phyloP scores from a whole-genome alignment of 2,329 filamentous ascomycete genomes.

The Clonostachys chloroleuca region DNA sequence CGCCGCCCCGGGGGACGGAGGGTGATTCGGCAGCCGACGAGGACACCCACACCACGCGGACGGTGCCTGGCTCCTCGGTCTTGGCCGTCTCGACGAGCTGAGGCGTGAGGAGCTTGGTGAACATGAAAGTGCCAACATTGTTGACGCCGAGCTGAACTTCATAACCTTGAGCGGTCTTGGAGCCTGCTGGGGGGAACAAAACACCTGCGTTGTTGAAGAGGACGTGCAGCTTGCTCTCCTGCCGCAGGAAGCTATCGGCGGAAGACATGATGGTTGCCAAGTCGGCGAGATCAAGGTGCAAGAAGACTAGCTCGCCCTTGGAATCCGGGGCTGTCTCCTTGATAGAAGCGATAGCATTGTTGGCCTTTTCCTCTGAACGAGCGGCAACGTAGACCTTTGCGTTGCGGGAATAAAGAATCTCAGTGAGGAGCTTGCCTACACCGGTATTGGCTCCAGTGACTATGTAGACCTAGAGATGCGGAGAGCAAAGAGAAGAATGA shows the following conservation, averaged over 20 bases:
- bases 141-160: conserved; percentile 34
- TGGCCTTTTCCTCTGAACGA: conserved; percentile 33
- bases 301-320: conserved; percentile 28
- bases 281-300: conserved; percentile 32
- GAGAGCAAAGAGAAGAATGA: conserved; percentile 3
- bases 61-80: conserved; percentile 14
- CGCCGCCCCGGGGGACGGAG: conserved; percentile 3
- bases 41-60: conserved; percentile 19
- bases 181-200: conserved; percentile 26
- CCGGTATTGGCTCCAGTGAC: conserved; percentile 32
- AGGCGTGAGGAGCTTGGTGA: conserved; percentile 27
- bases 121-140: conserved; percentile 28
- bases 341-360: conserved; percentile 33
- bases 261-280: conserved; percentile 19
- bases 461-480: conserved; percentile 32
- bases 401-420: conserved; percentile 45
- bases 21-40: conserved; percentile 12
- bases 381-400: conserved; percentile 47
- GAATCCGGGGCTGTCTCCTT: conserved; percentile 18
- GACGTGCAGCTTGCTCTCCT: conserved; percentile 21
- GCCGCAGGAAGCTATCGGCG: conserved; percentile 12
- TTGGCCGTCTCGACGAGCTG: conserved; percentile 20
- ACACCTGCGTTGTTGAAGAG: conserved; percentile 35
- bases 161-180: conserved; percentile 27
- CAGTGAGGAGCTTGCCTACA: conserved; percentile 43